Evolutionary conservation across 768 basidiomycete species (phyloP), one percentile per base, ranked within the genome.

Genomic region (Exsudoporus frostii): DNA sequence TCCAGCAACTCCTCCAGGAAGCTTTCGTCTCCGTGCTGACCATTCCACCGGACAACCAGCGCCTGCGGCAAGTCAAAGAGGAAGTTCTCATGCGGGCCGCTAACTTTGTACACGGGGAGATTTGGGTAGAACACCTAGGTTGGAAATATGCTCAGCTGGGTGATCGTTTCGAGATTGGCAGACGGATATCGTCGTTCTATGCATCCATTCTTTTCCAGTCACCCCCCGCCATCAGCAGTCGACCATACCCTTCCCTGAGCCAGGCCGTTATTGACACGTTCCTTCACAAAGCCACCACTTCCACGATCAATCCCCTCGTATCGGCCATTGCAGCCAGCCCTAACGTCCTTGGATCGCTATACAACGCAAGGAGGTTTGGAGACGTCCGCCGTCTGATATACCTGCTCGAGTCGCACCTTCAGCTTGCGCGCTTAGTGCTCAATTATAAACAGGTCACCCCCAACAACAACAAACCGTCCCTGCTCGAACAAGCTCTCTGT

Each of bases 81-180:
- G 90, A 92, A 53, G 92, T 94, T 5, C 76, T 95, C 22, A 71
- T 89, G 44, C 83, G 90, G 32, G 92, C 90, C 0, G 76, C 84
- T 13, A 77, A 77, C 5, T 92, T 94, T 56, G 80, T 95, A 9
- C 90, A 93, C 61, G 81, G 82, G 8, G 90, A 95, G 65, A 84
- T 96, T 19, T 98, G 94, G 94, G 80, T 87, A 1, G 86, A 88
- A 60, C 88, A 92, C 67, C 66, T 84, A 36, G 81, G 84, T 3
- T 98, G 94, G 94, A 89, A 90, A 66, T 97, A 93, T 58, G 74
- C 76, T 5, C 86, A 87, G 50, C 75, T 94, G 13, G 86, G 86
- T 5, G 88, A 92, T 64, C 80, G 89, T 36, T 95, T 91, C 62
- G 88, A 92, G 72, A 86, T 98, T 43, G 87, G 86, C 19, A 76